These are phyloP conservation scores for Xerocomellus dryophilus DNA, from an alignment of 768 basidiomycete genomes.

Conservation along the genomic window DNA sequence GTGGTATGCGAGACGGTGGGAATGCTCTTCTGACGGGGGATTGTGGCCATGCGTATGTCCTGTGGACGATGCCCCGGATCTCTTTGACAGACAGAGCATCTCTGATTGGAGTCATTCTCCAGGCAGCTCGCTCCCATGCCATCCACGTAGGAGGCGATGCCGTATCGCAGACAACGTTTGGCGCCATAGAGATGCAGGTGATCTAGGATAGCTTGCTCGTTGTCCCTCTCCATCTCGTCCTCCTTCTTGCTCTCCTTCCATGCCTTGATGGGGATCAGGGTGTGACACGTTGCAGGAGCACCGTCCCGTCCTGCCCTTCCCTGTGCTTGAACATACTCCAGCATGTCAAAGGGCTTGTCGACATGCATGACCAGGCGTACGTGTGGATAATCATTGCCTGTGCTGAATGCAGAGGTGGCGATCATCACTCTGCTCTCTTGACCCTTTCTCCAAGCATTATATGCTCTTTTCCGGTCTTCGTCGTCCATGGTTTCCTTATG, in stretches of 20 bases:
- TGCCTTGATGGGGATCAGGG: neutral
- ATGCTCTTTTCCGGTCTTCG: neutral
- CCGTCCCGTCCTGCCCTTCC: constrained; percentile 20
- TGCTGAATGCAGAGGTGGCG: constrained; percentile 25
- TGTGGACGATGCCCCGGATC: neutral
- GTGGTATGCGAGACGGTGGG: too few relatives aligned
- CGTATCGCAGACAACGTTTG: constrained; percentile 7
- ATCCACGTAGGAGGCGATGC: neutral
- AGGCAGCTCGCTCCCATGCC: neutral
- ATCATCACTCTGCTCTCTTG: constrained; percentile 4
- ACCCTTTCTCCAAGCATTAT: constrained; percentile 12
- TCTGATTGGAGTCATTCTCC: neutral
- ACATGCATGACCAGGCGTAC: constrained; percentile 19
- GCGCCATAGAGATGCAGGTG: neutral
- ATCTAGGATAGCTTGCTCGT: neutral
- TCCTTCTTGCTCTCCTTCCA: neutral
- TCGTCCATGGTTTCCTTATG: constrained; percentile 1
- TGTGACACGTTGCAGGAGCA: neutral
- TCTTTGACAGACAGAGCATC: neutral
- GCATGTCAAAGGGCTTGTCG: constrained; percentile 22
- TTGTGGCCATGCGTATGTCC: neutral
- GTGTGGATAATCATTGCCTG: constrained; percentile 26
- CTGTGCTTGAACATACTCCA: constrained; percentile 20
- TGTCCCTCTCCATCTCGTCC: neutral
- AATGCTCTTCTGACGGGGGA: too few relatives aligned